Evolutionary conservation across 805 yeast species (phyloP).

Genomic region (Lachancea fermentati): DNA sequence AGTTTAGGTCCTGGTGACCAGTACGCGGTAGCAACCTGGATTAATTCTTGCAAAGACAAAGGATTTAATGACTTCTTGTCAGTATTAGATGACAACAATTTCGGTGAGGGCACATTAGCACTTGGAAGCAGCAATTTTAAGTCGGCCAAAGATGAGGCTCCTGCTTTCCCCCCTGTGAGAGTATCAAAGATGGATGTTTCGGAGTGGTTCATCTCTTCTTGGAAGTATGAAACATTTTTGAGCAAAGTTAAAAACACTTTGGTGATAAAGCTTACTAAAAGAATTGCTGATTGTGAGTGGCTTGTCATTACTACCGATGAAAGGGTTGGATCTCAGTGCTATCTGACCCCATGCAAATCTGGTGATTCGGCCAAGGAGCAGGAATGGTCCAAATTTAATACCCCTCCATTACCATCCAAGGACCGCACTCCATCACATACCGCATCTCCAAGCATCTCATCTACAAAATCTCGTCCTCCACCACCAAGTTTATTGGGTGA

Average conservation of each 20-base stretch:
- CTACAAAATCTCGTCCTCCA: slow-evolving; percentile 9
- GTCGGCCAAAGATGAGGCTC: slow-evolving; percentile 4
- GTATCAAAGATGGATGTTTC: slow-evolving; percentile 35
- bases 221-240: slow-evolving; percentile 37
- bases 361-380: slow-evolving; percentile 2
- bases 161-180: slow-evolving; percentile 30
- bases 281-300: slow-evolving; percentile 38
- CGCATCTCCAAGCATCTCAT: slow-evolving; percentile 1
- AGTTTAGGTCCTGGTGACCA: slow-evolving; percentile 18
- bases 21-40: slow-evolving; percentile 23
- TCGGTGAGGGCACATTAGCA: slow-evolving; percentile 18
- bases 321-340: slow-evolving; percentile 18
- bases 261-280: slow-evolving; percentile 32
- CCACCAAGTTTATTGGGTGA: slow-evolving; percentile 12
- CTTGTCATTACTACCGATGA: slow-evolving; percentile 33
- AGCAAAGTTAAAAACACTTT: slow-evolving; percentile 33
- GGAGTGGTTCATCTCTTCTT: slow-evolving; percentile 37
- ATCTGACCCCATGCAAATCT: slow-evolving; percentile 7
- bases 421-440: slow-evolving; percentile 1
- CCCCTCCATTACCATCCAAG: slow-evolving; percentile 3
- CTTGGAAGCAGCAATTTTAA: slow-evolving; percentile 12
- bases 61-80: slow-evolving; percentile 18
- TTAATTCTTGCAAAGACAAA: slow-evolving; percentile 19
- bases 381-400: not conserved
- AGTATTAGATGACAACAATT: slow-evolving; percentile 16